Conservation (phyloP, 2,329 filamentous ascomycete species). For the Botrytis hyacinthi region DNA sequence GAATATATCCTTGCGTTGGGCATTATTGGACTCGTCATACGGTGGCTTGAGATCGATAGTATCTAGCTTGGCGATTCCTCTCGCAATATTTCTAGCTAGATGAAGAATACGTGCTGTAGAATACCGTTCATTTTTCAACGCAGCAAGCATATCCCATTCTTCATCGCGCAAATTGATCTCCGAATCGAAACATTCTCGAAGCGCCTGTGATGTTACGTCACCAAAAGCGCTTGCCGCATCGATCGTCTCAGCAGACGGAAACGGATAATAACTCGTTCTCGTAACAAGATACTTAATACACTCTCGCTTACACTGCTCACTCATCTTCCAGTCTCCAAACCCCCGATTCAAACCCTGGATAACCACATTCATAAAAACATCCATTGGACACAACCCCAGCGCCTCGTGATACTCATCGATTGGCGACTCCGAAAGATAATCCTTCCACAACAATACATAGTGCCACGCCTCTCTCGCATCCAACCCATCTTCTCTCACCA, state of each 20-base stretch:
- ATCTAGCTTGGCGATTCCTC: background rate
- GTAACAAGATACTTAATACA: background rate
- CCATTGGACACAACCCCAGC: background rate
- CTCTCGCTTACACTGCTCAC: background rate
- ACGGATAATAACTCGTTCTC: background rate
- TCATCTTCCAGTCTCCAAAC: background rate
- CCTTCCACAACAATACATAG: background rate
- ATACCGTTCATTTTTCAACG: background rate
- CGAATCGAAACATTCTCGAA: background rate
- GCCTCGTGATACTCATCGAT: background rate
- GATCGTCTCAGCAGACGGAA: background rate
- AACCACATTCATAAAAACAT: background rate
- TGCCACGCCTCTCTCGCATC: background rate
- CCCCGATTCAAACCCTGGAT: background rate
- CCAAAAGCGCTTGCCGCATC: background rate
- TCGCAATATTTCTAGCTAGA: background rate
- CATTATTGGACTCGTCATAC: background rate
- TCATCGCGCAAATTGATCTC: background rate
- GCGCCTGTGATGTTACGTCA: background rate
- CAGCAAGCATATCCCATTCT: background rate
- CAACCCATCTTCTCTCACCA: background rate
- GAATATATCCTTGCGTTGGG: background rate
- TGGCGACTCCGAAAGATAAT: background rate
- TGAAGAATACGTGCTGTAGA: background rate
- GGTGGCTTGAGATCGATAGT: background rate